These are phyloP conservation scores for Sugiyamaella lignohabitans DNA, from an alignment of 805 yeast genomes.

Conservation along the genomic window DNA sequence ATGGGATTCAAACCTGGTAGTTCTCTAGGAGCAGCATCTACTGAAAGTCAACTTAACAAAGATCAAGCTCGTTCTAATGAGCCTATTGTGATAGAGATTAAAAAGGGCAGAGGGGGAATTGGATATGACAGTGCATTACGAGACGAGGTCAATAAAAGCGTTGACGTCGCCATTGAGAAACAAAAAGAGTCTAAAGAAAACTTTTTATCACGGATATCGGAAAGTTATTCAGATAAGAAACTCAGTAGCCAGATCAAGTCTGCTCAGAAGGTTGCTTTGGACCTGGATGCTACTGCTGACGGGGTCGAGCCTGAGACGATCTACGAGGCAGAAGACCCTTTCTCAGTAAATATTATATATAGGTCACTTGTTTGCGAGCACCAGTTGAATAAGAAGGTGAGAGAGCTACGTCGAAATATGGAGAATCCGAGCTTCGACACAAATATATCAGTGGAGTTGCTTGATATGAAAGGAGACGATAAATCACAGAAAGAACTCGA, in stretches of 20 bases:
- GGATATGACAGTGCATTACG: constrained; percentile 12
- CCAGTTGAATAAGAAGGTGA: constrained; percentile 3
- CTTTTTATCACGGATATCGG: constrained; percentile 4
- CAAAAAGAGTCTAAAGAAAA: constrained; percentile 6
- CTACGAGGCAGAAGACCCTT: constrained; percentile 6
- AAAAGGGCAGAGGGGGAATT: constrained; percentile 15
- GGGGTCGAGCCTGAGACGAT: constrained; percentile 6
- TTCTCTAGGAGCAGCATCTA: constrained; percentile 39
- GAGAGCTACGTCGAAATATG: background rate
- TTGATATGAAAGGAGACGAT: background rate
- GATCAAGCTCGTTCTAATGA: constrained; percentile 1
- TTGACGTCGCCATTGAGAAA: constrained; percentile 3
- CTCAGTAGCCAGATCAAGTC: background rate
- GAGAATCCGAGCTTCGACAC: background rate
- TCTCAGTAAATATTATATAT: constrained; percentile 20
- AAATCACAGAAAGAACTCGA: background rate
- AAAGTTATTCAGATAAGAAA: background rate
- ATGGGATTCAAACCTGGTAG: constrained; percentile 54
- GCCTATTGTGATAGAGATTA: constrained; percentile 5
- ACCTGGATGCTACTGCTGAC: constrained; percentile 8
- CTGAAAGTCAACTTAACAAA: no score
- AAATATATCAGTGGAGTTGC: background rate
- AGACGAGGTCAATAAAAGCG: constrained; percentile 9
- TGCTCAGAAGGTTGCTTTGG: constrained; percentile 10
- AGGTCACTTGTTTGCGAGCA: constrained; percentile 8